Evolutionary conservation across 805 yeast genomes (phyloP), one percentile per base, ranked within the genome.

Genomic region (Nakazawaea sp.): DNA sequence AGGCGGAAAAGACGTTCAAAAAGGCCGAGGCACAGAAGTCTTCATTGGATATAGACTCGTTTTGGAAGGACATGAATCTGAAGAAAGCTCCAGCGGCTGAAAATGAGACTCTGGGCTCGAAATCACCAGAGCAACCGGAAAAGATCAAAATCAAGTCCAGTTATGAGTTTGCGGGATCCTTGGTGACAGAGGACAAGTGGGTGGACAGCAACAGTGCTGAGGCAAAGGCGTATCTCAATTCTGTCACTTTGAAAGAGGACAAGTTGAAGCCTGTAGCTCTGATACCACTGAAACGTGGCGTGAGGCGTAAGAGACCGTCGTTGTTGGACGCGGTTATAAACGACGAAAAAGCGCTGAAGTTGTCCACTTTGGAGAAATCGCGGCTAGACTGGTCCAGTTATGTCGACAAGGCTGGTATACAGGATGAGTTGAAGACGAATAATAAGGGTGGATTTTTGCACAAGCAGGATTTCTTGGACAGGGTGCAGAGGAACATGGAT

Each of bases 341-440:
- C 30, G 71, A 79, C 9, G 68, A 83, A 3, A 75, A 81, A 45
- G 78, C 82, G 47, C 77, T 85, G 23, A 90, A 87, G 54, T 66
- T 92, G 43, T 84, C 95, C 18, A 92, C 98, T 0, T 64, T 92
- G 45, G 97, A 92, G 55, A 92, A 92, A 59, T 84, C 95, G 1
- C 68, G 95, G 44, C 66, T 92, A 35, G 98, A 92, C 59, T 92
- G 97, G 95, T 94, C 95, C 1, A 76, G 84, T 32, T 88, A 84
- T 60, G 96, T 92, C 21, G 97, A 90, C 59, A 72, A 82, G 45
- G 78, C 80, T 45, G 88, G 88, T 39, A 79, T 92, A 32, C 69
- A 74, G 36, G 96, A 86, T 46, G 98, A 92, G 44, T 71, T 92
- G 52, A 71, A 69, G 33, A 70, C 74, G 40, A 82, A 81, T 52